Percentiles rank a stretch among this genome's conserved stretches.
Evolutionary conservation across 78 protist genomes (phyloP).

Genomic region (Chrysochromulina parva): DNA sequence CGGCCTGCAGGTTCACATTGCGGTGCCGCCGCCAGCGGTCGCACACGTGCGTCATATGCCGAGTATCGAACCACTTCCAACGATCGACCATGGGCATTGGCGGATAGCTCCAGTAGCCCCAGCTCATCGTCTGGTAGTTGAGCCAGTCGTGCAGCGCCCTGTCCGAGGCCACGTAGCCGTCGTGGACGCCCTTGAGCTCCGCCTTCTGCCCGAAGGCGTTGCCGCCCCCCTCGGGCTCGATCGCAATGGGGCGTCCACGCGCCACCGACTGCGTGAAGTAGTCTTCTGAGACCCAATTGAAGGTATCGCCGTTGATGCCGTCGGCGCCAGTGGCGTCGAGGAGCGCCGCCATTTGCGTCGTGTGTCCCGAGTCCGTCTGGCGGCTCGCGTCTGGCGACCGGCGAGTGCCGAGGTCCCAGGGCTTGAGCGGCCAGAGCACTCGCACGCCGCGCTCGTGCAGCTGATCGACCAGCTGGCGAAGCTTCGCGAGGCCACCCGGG

Average conservation of each 20-base stretch:
- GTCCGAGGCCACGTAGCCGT: background rate
- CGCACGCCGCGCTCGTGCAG: slow-evolving; percentile 5
- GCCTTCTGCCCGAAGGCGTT: background rate
- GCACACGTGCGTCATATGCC: slow-evolving; percentile 36
- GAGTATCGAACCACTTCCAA: background rate
- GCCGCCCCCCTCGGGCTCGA: slow-evolving; percentile 7
- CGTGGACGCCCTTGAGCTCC: background rate
- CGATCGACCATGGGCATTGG: background rate
- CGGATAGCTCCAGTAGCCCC: slow-evolving; percentile 13
- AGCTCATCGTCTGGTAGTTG: background rate
- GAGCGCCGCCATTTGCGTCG: no score
- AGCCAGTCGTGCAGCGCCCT: background rate
- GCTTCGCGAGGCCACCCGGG: slow-evolving; percentile 17
- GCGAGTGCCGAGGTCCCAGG: slow-evolving; percentile 33
- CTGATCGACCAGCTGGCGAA: background rate
- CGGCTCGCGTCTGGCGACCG: background rate
- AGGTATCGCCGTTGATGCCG: no score
- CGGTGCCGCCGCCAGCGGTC: slow-evolving; percentile 19
- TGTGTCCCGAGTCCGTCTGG: no score
- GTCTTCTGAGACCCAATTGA: no score
- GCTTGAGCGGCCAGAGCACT: slow-evolving; percentile 41
- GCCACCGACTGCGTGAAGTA: background rate
- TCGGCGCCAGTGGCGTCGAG: no score
- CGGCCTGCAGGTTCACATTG: slow-evolving; percentile 31
- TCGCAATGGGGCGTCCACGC: background rate